phyloP scores from a whole-genome alignment of 768 basidiomycete genomes.

The Neoboletus brunneissimus region DNA sequence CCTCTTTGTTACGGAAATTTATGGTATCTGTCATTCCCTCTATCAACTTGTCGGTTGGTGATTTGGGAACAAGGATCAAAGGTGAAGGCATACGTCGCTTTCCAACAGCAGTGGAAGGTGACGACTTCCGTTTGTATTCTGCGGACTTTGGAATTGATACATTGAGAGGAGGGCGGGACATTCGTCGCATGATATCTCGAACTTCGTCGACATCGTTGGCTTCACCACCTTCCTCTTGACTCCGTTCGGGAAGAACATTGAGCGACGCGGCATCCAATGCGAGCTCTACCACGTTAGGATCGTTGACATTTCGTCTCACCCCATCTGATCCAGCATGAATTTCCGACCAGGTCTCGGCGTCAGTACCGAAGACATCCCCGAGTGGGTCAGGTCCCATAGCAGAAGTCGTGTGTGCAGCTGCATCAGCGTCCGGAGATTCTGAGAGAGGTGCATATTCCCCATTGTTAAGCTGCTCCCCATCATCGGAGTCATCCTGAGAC shows the following conservation, averaged over 20 bases:
- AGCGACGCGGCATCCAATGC: conserved; percentile 47
- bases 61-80: conserved; percentile 46
- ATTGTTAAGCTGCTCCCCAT: conserved; percentile 29
- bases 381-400: conserved; percentile 47
- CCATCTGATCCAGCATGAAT: conserved; percentile 40
- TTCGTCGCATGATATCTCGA: conserved; percentile 38
- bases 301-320: conserved; percentile 22
- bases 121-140: conserved; percentile 35
- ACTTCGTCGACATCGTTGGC: conserved; percentile 33
- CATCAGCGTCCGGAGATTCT: conserved; percentile 27
- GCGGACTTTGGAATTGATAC: conserved; percentile 43
- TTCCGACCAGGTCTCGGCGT: conserved; percentile 60
- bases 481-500: conserved; percentile 20
- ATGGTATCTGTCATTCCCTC: conserved; percentile 19
- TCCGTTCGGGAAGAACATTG: conserved; percentile 25
- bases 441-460: conserved; percentile 31
- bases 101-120: conserved; percentile 30
- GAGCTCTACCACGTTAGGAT: conserved; percentile 50
- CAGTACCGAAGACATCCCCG: conserved; percentile 62
- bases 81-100: conserved; percentile 57
- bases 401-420: conserved; percentile 39
- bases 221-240: conserved; percentile 30
- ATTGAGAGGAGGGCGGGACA: conserved; percentile 36
- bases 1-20: conserved; percentile 17
- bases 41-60: conserved; percentile 29